Evolutionary conservation across 441 rosid genomes (phyloP).

Genomic region (Erodium chrysanthum): DNA sequence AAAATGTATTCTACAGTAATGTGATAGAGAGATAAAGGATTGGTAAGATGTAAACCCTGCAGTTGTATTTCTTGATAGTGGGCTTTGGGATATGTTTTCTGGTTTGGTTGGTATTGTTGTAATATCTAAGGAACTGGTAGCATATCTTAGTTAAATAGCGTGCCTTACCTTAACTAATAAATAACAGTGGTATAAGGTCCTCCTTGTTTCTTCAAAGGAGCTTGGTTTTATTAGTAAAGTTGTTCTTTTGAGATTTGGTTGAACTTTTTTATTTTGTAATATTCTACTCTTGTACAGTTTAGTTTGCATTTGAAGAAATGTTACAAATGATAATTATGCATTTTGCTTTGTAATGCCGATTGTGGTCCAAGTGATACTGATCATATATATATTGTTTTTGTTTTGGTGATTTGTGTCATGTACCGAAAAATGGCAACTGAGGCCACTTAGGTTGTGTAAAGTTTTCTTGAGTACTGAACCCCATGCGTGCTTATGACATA

Average conservation of each 20-base stretch:
- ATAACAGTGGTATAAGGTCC: not conserved
- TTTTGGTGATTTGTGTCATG: not conserved
- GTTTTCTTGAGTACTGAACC: not conserved
- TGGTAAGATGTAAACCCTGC: not conserved
- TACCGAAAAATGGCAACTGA: not conserved
- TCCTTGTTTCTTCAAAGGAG: not conserved
- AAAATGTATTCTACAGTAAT: not conserved
- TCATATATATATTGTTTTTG: not conserved
- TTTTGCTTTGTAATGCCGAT: not conserved
- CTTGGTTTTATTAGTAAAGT: not conserved
- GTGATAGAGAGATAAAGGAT: not conserved
- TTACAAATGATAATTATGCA: not conserved
- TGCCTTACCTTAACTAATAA: not conserved
- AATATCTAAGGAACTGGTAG: not conserved
- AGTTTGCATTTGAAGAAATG: not conserved
- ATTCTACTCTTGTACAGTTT: not conserved
- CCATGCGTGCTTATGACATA: not conserved
- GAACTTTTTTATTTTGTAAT: not conserved
- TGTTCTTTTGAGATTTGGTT: not conserved
- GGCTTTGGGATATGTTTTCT: not conserved
- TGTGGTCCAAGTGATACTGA: not conserved
- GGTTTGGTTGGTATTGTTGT: not conserved
- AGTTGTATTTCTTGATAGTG: constrained; percentile 1
- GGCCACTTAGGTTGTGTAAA: not conserved
- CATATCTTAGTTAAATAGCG: not conserved